Percentiles rank a stretch among this genome's conserved stretches.
Conservation (phyloP, 805 yeast genomes). For the Clavispora phyllophila region DNA sequence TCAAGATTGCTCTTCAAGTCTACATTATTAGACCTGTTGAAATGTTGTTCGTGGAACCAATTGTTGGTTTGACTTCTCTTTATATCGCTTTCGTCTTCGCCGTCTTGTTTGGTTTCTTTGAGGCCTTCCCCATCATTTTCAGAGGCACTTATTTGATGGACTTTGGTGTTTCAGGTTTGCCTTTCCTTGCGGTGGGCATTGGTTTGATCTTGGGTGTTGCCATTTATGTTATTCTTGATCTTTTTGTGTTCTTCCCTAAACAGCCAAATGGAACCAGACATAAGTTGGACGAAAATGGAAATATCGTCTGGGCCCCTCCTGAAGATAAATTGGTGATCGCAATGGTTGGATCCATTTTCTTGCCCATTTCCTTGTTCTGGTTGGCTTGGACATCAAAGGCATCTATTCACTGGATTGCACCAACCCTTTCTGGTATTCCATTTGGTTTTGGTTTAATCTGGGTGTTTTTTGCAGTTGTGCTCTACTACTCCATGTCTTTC, state of each 20-base stretch:
- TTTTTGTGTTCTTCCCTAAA: slow-evolving; percentile 41
- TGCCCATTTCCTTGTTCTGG: slow-evolving; percentile 62
- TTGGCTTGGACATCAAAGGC: slow-evolving; percentile 68
- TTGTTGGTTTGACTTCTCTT: slow-evolving; percentile 61
- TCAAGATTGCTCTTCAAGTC: slow-evolving; percentile 43
- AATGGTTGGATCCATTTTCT: slow-evolving; percentile 60
- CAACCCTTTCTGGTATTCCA: slow-evolving; percentile 71
- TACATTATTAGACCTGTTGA: slow-evolving; percentile 59
- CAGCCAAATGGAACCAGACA: slow-evolving; percentile 60
- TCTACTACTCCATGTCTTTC: slow-evolving; percentile 64
- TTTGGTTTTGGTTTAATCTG: slow-evolving; percentile 71
- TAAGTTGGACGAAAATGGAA: slow-evolving; percentile 52
- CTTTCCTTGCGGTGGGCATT: slow-evolving; percentile 67
- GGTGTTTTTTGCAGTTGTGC: slow-evolving; percentile 64
- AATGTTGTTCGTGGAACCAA: slow-evolving; percentile 71
- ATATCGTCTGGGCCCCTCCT: slow-evolving; percentile 50
- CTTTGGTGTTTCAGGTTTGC: slow-evolving; percentile 59
- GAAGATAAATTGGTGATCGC: slow-evolving; percentile 57
- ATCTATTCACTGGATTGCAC: slow-evolving; percentile 70
- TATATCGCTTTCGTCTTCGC: slow-evolving; percentile 75
- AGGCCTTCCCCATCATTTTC: slow-evolving; percentile 73
- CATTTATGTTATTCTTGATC: slow-evolving; percentile 46
- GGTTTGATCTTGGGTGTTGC: slow-evolving; percentile 57
- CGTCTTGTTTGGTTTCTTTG: slow-evolving; percentile 73
- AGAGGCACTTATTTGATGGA: slow-evolving; percentile 58